Evolutionary conservation across 1,284 basidiomycete species (phyloP).

Genomic region (Rhodotorula sp.): DNA sequence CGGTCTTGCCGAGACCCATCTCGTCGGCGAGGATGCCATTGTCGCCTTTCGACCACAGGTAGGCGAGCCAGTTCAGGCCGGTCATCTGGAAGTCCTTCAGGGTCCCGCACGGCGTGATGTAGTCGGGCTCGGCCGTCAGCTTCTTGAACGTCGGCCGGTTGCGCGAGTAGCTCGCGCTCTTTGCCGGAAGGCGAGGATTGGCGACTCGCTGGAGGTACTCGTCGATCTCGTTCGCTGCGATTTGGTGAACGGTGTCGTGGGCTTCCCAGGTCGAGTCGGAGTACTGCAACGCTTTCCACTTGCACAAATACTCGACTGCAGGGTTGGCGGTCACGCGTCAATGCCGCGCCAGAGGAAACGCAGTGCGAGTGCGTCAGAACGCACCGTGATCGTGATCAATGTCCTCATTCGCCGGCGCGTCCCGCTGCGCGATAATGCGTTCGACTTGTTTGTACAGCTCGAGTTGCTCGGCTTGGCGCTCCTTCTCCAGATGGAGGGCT

Average conservation of each 20-base stretch:
- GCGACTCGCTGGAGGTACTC: slow-evolving; percentile 75
- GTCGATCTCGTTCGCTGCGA: slow-evolving; percentile 65
- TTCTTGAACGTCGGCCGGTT: slow-evolving; percentile 79
- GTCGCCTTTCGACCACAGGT: slow-evolving; percentile 89
- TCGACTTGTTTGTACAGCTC: slow-evolving; percentile 92
- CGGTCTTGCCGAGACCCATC: slow-evolving; percentile 98
- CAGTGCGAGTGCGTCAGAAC: not conserved
- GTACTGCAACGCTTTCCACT: slow-evolving; percentile 94
- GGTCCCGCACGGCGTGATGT: slow-evolving; percentile 72
- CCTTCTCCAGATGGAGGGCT: slow-evolving; percentile 72
- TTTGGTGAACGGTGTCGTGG: slow-evolving; percentile 50
- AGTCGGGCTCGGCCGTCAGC: slow-evolving; percentile 86
- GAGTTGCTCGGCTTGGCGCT: slow-evolving; percentile 82
- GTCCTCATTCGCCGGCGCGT: slow-evolving; percentile 60
- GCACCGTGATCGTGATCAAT: slow-evolving; percentile 52
- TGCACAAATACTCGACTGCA: slow-evolving; percentile 84
- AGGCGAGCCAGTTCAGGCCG: slow-evolving; percentile 96
- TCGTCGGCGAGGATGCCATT: slow-evolving; percentile 99
- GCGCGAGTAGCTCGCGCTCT: slow-evolving; percentile 70
- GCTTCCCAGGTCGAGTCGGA: slow-evolving; percentile 96
- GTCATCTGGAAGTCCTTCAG: slow-evolving; percentile 98
- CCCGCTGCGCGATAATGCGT: slow-evolving; percentile 80
- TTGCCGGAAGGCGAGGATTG: slow-evolving; percentile 79
- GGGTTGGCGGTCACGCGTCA: not conserved
- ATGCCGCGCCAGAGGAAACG: too few relatives aligned